Evolutionary conservation across 2,329 filamentous ascomycete species (phyloP), one percentile per base, ranked within the genome.

Genomic region (Macrophomina tecta): DNA sequence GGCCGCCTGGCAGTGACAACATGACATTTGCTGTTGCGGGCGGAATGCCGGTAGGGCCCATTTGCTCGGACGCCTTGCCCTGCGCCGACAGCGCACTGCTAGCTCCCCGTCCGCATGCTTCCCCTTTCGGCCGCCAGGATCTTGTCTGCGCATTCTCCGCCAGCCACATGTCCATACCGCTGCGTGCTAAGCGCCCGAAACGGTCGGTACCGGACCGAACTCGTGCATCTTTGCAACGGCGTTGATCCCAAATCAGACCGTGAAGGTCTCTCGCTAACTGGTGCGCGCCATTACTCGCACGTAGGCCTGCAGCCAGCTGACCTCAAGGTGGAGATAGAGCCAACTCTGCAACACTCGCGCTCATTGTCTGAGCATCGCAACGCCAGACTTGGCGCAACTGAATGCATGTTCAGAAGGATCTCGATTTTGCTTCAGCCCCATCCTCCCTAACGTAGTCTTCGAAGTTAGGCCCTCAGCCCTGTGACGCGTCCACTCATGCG

Each of bases 201-300:
- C 23, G 55, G 28, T 4, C 40, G 12, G 28, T 18, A 40, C n/a
- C 42, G 42, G 48, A n/a, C 56, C 56, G 40, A 36, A 12, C 18
- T 11, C 30, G 56, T 30, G 55, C n/a, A 14, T 32, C 16, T 45
- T 23, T 23, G 11, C 23, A 30, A 32, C 23, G 55, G 40, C 38
- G 36, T 30, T 32, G 36, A 45, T 34, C 42, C 45, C 56, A 61
- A 61, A 61, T 61, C 56, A 61, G 36, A 14, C 12, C 28, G 56
- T n/a, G 56, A 61, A 36, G 42, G 56, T 48, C 56, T 48, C 56
- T 61, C 56, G 56, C 56, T 61, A 34, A 18, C n/a, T 36, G 42
- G 40, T 14, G 30, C 40, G 42, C 30, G 30, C 51, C 30, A 61
- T 61, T 61, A 61, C 56, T 61, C 56, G 56, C 30, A 45, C 16